Evolutionary conservation across 805 yeast genomes (phyloP).

Genomic region (Candida nonsorbophila): DNA sequence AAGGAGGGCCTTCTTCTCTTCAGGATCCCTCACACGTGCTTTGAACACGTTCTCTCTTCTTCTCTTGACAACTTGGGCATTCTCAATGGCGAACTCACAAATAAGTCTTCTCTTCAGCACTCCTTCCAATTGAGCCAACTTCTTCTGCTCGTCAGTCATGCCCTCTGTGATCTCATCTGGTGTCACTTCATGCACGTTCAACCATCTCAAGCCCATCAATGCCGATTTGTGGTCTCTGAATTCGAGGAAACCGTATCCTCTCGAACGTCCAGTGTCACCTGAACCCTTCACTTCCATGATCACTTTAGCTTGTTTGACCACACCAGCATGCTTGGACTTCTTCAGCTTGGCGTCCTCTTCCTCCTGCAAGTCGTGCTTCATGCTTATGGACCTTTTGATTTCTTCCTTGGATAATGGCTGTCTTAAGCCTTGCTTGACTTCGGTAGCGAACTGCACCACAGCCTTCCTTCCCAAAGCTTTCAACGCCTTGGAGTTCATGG

Average conservation of each 20-base stretch:
- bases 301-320: constrained; percentile 89
- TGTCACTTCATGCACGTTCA: constrained; percentile 86
- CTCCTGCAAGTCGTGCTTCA: constrained; percentile 43
- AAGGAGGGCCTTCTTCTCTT: constrained; percentile 15
- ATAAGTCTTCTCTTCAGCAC: constrained; percentile 67
- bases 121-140: constrained; percentile 49
- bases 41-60: constrained; percentile 62
- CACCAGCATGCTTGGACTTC: constrained; percentile 75
- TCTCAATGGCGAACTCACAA: constrained; percentile 94
- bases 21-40: constrained; percentile 7
- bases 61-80: constrained; percentile 89
- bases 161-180: constrained; percentile 66
- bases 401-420: constrained; percentile 90
- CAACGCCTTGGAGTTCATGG: constrained; percentile 81
- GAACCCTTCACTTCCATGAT: constrained; percentile 89
- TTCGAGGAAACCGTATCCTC: constrained; percentile 96
- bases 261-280: constrained; percentile 81
- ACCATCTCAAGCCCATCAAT: constrained; percentile 94
- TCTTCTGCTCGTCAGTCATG: constrained; percentile 62
- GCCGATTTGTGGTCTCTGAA: constrained; percentile 89
- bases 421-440: constrained; percentile 68
- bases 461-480: constrained; percentile 94
- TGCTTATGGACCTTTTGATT: constrained; percentile 68
- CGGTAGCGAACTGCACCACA: constrained; percentile 88
- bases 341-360: constrained; percentile 36